A percentile compares a stretch with the other conserved stretches of the same genome.
Evolutionary conservation across 495 filamentous ascomycete genomes (phyloP).

Genomic region (Aspergillus egyptiacus): DNA sequence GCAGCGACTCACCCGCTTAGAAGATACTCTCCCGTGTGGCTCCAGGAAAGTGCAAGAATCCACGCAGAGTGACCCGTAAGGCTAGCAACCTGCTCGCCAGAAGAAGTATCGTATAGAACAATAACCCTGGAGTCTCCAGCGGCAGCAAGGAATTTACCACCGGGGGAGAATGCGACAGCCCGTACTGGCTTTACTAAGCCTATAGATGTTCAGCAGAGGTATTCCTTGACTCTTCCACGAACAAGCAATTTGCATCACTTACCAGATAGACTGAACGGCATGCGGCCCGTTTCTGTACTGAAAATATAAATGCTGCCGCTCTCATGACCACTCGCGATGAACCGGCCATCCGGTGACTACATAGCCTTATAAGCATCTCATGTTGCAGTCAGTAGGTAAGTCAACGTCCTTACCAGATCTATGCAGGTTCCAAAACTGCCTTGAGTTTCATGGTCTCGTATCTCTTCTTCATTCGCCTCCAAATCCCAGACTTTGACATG

Average conservation of each 20-base stretch:
- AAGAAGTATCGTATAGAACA: constrained; percentile 80
- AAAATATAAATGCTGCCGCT: constrained; percentile 94
- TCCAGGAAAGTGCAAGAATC: constrained; percentile 90
- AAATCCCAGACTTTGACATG: constrained; percentile 86
- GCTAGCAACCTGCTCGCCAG: constrained; percentile 88
- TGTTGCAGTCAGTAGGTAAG: background rate
- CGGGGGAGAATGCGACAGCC: constrained; percentile 79
- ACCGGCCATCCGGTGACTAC: constrained; percentile 67
- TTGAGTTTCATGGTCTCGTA: constrained; percentile 84
- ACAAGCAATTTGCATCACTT: constrained; percentile 19
- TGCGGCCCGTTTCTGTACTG: constrained; percentile 78
- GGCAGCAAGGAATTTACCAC: constrained; percentile 78
- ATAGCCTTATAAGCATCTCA: constrained; percentile 6
- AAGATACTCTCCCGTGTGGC: constrained; percentile 85
- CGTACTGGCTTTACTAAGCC: constrained; percentile 82
- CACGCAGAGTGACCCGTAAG: constrained; percentile 73
- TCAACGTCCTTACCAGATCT: constrained; percentile 54
- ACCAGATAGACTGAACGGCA: constrained; percentile 83
- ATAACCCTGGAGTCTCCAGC: constrained; percentile 86
- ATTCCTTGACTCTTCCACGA: background rate
- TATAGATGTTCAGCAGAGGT: constrained; percentile 24
- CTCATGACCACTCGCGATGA: constrained; percentile 88
- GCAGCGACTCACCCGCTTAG: constrained; percentile 61
- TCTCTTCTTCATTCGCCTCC: constrained; percentile 43
- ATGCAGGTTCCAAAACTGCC: constrained; percentile 83